Conservation (phyloP, 768 basidiomycete species). For the Pulveroboletus ravenelii region DNA sequence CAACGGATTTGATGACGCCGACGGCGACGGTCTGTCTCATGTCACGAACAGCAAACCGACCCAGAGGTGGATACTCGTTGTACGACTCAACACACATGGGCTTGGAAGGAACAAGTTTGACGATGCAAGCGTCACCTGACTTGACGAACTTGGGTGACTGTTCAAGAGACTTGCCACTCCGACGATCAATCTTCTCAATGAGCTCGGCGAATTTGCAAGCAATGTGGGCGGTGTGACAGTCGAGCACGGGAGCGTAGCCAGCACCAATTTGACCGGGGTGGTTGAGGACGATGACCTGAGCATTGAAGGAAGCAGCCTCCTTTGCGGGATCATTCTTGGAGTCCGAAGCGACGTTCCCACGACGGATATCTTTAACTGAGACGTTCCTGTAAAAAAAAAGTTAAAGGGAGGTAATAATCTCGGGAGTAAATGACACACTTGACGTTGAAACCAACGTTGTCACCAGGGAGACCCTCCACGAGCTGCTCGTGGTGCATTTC, state of each 20-base stretch:
- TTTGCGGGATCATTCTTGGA: constrained; percentile 99
- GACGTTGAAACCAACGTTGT: constrained; percentile 99
- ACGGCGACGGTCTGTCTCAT: constrained; percentile 99
- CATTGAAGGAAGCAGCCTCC: constrained; percentile 98
- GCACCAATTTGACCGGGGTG: constrained; percentile 99
- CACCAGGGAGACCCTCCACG: constrained; percentile 89
- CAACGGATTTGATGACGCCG: constrained; percentile 97
- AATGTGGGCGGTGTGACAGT: constrained; percentile 99
- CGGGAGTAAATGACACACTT: constrained; percentile 49
- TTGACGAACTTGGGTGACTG: constrained; percentile 94
- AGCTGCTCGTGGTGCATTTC: constrained; percentile 99
- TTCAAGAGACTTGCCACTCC: constrained; percentile 92
- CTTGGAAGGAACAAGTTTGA: constrained; percentile 94
- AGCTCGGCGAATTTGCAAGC: constrained; percentile 99
- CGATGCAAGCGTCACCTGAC: constrained; percentile 98
- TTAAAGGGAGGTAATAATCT: constrained; percentile 1
- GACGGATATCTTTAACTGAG: constrained; percentile 99
- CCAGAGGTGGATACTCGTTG: constrained; percentile 97
- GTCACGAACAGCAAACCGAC: constrained; percentile 99
- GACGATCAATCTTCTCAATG: constrained; percentile 99
- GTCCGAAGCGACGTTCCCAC: constrained; percentile 99
- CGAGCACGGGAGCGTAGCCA: constrained; percentile 97
- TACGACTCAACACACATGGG: constrained; percentile 94
- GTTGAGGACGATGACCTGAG: constrained; percentile 99
- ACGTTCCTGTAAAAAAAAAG: constrained; percentile 69